These are phyloP conservation scores for Macrocystidia cucumis DNA, from an alignment of 1,284 basidiomycete genomes.

Conservation along the genomic window DNA sequence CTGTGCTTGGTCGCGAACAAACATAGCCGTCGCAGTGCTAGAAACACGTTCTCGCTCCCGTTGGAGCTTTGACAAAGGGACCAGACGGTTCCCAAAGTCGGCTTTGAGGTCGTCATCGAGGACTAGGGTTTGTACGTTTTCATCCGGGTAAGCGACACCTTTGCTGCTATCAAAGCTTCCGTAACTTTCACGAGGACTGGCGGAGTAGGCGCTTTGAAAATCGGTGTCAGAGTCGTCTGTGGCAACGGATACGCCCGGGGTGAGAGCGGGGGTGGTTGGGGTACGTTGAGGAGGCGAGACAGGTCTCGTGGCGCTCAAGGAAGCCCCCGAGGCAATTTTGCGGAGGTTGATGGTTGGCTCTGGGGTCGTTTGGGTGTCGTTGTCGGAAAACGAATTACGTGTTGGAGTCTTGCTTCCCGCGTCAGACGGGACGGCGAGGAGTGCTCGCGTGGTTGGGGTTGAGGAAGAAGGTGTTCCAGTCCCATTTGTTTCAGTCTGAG, in stretches of 20 bases:
- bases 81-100: constrained; percentile 14
- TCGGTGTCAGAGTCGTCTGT: constrained; percentile 80
- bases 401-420: constrained; percentile 28
- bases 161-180: constrained; percentile 28
- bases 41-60: constrained; percentile 32
- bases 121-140: constrained; percentile 10
- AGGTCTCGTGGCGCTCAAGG: constrained; percentile 21
- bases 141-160: constrained; percentile 9
- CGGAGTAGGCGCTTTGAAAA: constrained; percentile 77
- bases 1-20: constrained; percentile 16
- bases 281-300: constrained; percentile 19
- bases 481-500: constrained; percentile 25
- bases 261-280: constrained; percentile 31
- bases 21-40: constrained; percentile 35
- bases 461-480: constrained; percentile 16
- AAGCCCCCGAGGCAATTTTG: constrained; percentile 22
- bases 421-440: constrained; percentile 16
- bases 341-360: constrained; percentile 12
- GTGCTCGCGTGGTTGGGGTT: constrained; percentile 12
- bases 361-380: constrained; percentile 17
- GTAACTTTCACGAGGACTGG: constrained; percentile 61
- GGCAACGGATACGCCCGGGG: constrained; percentile 26
- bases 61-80: constrained; percentile 16
- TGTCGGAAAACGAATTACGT: constrained; percentile 23
- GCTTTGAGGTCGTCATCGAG: constrained; percentile 10